Base-by-base conservation (phyloP, 768 basidiomycete species). In the Russula olivacea region DNA sequence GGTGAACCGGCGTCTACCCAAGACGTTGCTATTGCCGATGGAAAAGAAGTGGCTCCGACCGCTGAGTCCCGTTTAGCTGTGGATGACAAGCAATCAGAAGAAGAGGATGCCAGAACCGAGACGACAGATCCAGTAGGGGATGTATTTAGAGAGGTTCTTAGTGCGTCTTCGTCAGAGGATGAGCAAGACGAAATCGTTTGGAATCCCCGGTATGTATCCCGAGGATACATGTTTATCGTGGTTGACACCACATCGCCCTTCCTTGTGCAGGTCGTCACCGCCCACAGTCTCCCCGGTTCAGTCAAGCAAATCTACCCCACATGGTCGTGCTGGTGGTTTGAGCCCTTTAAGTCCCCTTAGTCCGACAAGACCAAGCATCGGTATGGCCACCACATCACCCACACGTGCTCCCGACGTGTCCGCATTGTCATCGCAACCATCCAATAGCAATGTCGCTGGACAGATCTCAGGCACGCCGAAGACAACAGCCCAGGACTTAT, bases 111-210 rank as follows among this genome's bases (percentile, higher is more conserved):
- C 67, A 83, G 83, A 49, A 91, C 87, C 21, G 78, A 82, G 53
- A 86, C 85, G 30, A 88, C 84, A 11, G 96, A 96, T 69, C 84
- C 88, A 0, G 81, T 97, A 38, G 81, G 79, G 12, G 82, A 86
- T 12, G 88, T 83, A 5, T 86, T 91, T 69, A 74, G 81, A 30
- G 74, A 81, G 69, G 80, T 74, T 32, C 69, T 80, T 10, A 75
- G 74, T 43, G 76, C 71, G 43, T 75, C 79, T 19, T 76, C 74
- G 30, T 74, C 73, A 28, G 77, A 74, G 14, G 85, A 86, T 2
- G 79, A 79, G 40, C 81, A 85, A 8, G 89, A 92, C 21, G 82
- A 89, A 71, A 86, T 93, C 67, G 86, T 98, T 53, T 88, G 86
- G 76, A 81, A 88, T 71, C 86, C 83, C 38, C 80, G 83, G 85